Percentiles rank a stretch among this genome's conserved stretches.
Conservation (phyloP, 495 filamentous ascomycete species). For the Daldinia concentrica region DNA sequence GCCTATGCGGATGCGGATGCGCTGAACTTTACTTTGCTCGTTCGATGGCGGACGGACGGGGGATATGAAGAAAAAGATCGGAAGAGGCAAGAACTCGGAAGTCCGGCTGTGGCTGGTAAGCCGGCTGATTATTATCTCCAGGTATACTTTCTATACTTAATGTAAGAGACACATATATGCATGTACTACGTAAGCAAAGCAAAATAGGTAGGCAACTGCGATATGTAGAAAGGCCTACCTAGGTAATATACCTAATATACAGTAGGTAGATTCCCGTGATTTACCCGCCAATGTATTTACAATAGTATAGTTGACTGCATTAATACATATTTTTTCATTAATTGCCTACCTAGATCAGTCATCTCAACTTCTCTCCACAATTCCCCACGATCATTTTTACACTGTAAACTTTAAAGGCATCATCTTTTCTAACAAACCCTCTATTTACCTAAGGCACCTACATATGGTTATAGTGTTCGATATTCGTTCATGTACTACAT, state of each 20-base stretch:
- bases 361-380: constrained; percentile 5
- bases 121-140: background rate
- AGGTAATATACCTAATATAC: too few relatives aligned
- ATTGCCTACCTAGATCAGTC: background rate
- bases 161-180: too few relatives aligned
- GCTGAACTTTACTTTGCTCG: constrained; percentile 6
- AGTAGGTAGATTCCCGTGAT: background rate
- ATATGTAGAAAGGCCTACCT: too few relatives aligned
- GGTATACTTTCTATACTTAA: background rate
- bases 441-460: too few relatives aligned
- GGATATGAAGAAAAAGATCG: constrained; percentile 18
- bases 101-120: constrained; percentile 34
- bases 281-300: background rate
- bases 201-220: too few relatives aligned
- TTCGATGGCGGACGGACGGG: background rate
- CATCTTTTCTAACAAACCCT: background rate
- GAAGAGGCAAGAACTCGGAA: constrained; percentile 20
- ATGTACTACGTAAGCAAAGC: too few relatives aligned
- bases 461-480: constrained; percentile 2
- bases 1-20: constrained; percentile 11
- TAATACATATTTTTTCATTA: background rate
- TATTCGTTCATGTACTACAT: constrained; percentile 16
- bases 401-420: background rate
- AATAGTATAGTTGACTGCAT: too few relatives aligned
- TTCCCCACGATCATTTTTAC: constrained; percentile 24